These are phyloP conservation scores for Ascochyta clinopodiicola DNA, from an alignment of 2,329 filamentous ascomycete genomes.

Conservation along the genomic window DNA sequence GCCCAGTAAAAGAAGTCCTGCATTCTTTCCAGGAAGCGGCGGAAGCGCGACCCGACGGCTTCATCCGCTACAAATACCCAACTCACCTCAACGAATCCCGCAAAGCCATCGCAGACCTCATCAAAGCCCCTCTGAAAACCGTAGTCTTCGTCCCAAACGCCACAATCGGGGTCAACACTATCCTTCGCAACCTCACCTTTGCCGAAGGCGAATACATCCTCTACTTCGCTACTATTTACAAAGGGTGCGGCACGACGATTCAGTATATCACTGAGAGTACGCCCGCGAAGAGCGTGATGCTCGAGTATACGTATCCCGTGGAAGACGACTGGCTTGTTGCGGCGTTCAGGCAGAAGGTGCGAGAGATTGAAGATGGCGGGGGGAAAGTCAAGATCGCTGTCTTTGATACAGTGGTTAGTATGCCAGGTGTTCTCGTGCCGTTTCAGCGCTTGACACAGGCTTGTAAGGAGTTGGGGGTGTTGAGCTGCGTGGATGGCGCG, in stretches of 20 bases:
- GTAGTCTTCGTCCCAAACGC: conserved; percentile 84
- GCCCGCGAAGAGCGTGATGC: conserved; percentile 57
- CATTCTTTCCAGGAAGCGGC: conserved; percentile 69
- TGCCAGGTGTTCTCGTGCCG: conserved; percentile 80
- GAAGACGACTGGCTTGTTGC: conserved; percentile 70
- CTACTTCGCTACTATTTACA: conserved; percentile 81
- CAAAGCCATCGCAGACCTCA: conserved; percentile 61
- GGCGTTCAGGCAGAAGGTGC: conserved; percentile 66
- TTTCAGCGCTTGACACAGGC: conserved; percentile 70
- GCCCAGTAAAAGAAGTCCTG: conserved; percentile 63
- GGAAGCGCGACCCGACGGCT: conserved; percentile 75
- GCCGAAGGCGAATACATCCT: conserved; percentile 75
- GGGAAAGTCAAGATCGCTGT: conserved; percentile 71
- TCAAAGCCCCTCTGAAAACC: conserved; percentile 70
- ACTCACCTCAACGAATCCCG: conserved; percentile 69
- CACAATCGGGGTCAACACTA: conserved; percentile 77
- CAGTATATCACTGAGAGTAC: conserved; percentile 75
- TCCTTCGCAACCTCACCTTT: conserved; percentile 78
- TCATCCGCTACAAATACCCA: conserved; percentile 74
- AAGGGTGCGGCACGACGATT: conserved; percentile 75
- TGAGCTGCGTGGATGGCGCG: conserved; percentile 82
- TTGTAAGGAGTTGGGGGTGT: conserved; percentile 70
- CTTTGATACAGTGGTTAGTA: conserved; percentile 81
- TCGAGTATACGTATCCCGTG: conserved; percentile 72
- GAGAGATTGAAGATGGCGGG: conserved; percentile 59